phyloP scores from a whole-genome alignment of 2,329 filamentous ascomycete species.

The Ilyonectria mors-panacis region DNA sequence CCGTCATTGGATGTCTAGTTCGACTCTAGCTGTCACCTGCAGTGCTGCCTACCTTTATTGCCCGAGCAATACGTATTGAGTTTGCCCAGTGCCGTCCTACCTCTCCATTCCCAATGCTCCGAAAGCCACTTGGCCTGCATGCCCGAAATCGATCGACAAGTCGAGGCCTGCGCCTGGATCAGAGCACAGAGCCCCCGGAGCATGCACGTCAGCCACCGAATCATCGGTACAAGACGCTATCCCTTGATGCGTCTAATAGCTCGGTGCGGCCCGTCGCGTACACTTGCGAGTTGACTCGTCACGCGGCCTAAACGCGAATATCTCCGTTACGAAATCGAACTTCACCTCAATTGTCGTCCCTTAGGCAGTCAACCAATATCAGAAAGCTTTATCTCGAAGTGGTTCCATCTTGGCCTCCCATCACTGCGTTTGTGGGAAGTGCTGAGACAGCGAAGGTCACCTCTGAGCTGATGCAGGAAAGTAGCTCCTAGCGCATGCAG shows the following conservation, averaged over 20 bases:
- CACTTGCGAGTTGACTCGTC: too few species aligned
- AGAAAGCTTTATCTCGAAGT: too few species aligned
- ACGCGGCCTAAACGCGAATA: too few species aligned
- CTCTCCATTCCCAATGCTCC: background rate
- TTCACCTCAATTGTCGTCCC: too few species aligned
- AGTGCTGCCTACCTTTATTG: background rate
- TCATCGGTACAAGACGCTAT: background rate
- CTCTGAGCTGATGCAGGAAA: too few species aligned
- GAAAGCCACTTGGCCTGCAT: constrained; percentile 23
- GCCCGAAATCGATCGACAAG: constrained; percentile 44
- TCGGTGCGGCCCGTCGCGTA: background rate
- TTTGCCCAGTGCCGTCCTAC: background rate
- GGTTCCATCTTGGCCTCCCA: too few species aligned
- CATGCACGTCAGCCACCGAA: constrained; percentile 33
- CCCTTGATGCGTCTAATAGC: background rate
- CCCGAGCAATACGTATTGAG: too few species aligned
- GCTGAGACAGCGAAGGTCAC: too few species aligned
- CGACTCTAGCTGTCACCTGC: background rate
- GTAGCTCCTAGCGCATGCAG: too few species aligned
- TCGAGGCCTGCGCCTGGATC: constrained; percentile 45
- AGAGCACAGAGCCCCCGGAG: constrained; percentile 40
- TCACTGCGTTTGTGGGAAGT: too few species aligned
- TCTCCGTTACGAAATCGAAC: too few species aligned
- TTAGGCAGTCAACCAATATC: too few species aligned
- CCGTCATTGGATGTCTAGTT: background rate